Evolutionary conservation across 352 stramenopile genomes (phyloP).

Genomic region (Pythium sukuiense): DNA sequence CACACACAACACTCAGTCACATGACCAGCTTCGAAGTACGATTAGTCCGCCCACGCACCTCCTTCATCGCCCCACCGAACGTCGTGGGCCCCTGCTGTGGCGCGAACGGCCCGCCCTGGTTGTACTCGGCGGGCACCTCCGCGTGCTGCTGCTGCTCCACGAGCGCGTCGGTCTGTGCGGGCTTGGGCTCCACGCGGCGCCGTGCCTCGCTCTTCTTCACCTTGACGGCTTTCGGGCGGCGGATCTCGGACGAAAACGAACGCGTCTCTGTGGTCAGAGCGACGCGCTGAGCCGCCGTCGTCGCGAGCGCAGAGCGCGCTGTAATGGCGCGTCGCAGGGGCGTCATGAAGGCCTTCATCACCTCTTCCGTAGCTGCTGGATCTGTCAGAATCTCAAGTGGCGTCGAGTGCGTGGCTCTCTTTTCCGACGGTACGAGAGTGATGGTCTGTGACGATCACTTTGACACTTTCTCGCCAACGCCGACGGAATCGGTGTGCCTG

Average conservation of each 20-base stretch:
- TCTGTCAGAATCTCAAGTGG: neutral
- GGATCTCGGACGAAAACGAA: slow-evolving; percentile 38
- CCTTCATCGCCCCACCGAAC: slow-evolving; percentile 66
- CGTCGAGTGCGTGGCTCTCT: neutral
- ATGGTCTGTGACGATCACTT: neutral
- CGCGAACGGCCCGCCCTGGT: slow-evolving; percentile 23
- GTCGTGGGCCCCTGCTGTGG: slow-evolving; percentile 39
- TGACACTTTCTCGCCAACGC: neutral
- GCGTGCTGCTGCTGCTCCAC: slow-evolving; percentile 25
- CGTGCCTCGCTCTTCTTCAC: slow-evolving; percentile 72
- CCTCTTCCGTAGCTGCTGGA: too few species aligned
- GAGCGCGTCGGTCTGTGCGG: slow-evolving; percentile 37
- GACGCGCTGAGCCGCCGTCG: neutral
- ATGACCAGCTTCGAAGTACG: too few species aligned
- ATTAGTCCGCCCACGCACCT: slow-evolving; percentile 32
- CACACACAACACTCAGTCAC: neutral
- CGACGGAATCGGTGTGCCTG: too few species aligned
- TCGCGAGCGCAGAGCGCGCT: neutral
- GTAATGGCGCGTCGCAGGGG: slow-evolving; percentile 14
- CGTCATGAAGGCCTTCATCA: slow-evolving; percentile 11
- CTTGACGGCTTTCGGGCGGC: slow-evolving; percentile 63
- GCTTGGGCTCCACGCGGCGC: slow-evolving; percentile 48
- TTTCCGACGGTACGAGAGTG: neutral
- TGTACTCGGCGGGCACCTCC: slow-evolving; percentile 35
- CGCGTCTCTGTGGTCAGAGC: neutral